A percentile compares a stretch with the other conserved stretches of the same genome.
These are phyloP conservation scores for Polygonum aviculare DNA, from an alignment of 148 eudicot species.

Conservation along the genomic window DNA sequence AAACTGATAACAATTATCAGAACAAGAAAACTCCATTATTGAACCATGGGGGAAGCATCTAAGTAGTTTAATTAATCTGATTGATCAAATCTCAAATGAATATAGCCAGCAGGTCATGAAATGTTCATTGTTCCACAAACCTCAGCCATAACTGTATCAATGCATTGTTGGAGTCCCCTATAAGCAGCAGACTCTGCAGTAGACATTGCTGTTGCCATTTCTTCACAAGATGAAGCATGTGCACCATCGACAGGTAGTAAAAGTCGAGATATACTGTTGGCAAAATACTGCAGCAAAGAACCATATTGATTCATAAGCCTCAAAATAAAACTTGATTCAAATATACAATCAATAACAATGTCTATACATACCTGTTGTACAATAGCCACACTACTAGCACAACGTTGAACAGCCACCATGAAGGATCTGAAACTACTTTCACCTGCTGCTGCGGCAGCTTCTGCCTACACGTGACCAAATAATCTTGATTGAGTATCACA, in stretches of 20 bases:
- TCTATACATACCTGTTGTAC: slow-evolving; percentile 77
- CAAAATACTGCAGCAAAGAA: slow-evolving; percentile 57
- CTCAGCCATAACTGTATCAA: slow-evolving; percentile 99
- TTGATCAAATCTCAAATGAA: not conserved
- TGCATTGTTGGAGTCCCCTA: slow-evolving; percentile 96
- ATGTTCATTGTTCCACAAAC: slow-evolving; percentile 29
- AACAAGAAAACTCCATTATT: not conserved
- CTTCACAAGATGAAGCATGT: slow-evolving; percentile 94
- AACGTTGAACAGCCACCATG: slow-evolving; percentile 97
- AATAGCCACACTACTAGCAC: slow-evolving; percentile 96
- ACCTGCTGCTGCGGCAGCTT: slow-evolving; percentile 99
- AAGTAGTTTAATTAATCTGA: not conserved
- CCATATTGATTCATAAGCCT: not conserved
- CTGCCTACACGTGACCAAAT: slow-evolving; percentile 52
- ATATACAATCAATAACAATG: slow-evolving; percentile 7
- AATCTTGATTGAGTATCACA: slow-evolving; percentile 6
- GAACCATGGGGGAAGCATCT: not conserved
- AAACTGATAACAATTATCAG: slow-evolving; percentile 8
- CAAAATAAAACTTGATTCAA: not conserved
- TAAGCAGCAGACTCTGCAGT: slow-evolving; percentile 90
- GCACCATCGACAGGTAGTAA: slow-evolving; percentile 92
- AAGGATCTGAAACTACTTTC: slow-evolving; percentile 97
- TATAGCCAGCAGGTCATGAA: not conserved
- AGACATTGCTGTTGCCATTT: slow-evolving; percentile 95
- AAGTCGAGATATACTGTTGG: slow-evolving; percentile 81